Evolutionary conservation across 2,329 filamentous ascomycete species (phyloP).

Genomic region (Cordyceps sp.): DNA sequence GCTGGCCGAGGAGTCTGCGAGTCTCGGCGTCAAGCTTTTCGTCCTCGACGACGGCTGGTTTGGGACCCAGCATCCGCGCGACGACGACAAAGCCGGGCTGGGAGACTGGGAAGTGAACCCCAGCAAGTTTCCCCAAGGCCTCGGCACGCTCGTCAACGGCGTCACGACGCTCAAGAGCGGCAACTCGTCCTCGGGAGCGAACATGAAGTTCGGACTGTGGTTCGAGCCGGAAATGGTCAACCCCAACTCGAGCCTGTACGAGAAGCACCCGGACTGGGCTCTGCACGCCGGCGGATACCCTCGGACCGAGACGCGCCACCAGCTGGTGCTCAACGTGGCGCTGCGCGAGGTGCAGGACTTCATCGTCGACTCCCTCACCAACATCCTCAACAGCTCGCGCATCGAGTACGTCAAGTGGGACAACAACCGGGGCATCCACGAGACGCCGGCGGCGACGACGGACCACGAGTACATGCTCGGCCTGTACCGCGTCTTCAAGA

Average conservation of each 20-base stretch:
- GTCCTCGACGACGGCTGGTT: conserved; percentile 56
- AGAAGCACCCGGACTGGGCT: conserved; percentile 46
- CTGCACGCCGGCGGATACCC: conserved; percentile 39
- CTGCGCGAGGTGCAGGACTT: conserved; percentile 45
- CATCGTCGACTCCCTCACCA: conserved; percentile 37
- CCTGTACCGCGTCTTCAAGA: conserved; percentile 44
- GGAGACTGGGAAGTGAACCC: conserved; percentile 48
- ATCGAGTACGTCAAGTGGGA: conserved; percentile 53
- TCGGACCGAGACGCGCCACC: conserved; percentile 36
- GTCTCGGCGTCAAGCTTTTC: conserved; percentile 43
- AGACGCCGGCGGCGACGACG: conserved; percentile 33
- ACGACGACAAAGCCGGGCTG: conserved; percentile 38
- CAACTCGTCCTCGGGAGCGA: conserved; percentile 24
- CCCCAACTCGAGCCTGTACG: conserved; percentile 42
- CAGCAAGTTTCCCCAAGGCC: conserved; percentile 38
- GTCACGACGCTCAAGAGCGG: conserved; percentile 31
- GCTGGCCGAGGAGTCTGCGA: conserved; percentile 37
- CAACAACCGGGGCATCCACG: conserved; percentile 48
- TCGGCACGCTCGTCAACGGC: conserved; percentile 31
- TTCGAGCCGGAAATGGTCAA: conserved; percentile 55
- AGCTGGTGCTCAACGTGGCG: conserved; percentile 45
- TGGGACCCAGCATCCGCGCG: conserved; percentile 38
- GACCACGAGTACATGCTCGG: conserved; percentile 46
- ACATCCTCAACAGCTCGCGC: conserved; percentile 33
- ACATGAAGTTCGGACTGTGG: conserved; percentile 47